Percentiles rank a stretch among this genome's conserved stretches.
Evolutionary conservation across 2,329 filamentous ascomycete genomes (phyloP).

Genomic region (Apiospora hydei): DNA sequence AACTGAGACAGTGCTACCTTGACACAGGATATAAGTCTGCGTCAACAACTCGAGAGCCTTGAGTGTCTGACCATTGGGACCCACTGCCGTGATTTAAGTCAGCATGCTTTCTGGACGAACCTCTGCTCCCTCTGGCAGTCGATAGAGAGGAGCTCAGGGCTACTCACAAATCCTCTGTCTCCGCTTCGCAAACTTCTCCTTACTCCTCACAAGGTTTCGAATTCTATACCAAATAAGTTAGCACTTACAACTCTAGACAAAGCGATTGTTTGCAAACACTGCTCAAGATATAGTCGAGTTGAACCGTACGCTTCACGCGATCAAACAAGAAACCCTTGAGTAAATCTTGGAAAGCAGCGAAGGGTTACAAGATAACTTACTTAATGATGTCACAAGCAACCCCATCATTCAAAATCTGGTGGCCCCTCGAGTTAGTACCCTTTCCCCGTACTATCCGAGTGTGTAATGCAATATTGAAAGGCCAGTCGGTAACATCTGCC

Average conservation of each 20-base stretch:
- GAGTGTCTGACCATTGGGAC: slow-evolving; percentile 88
- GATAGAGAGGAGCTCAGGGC: too few species aligned
- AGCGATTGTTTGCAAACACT: neutral
- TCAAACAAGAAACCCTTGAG: neutral
- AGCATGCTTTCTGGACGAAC: neutral
- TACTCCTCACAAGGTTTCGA: slow-evolving; percentile 86
- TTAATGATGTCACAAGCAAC: slow-evolving; percentile 93
- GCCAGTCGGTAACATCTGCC: neutral
- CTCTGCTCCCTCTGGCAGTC: neutral
- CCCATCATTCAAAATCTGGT: slow-evolving; percentile 82
- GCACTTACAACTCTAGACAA: neutral
- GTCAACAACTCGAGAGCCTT: slow-evolving; percentile 95
- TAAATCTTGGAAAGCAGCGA: neutral
- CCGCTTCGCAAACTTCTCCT: slow-evolving; percentile 94
- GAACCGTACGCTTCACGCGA: neutral
- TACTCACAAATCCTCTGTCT: slow-evolving; percentile 75
- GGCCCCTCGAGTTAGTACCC: neutral
- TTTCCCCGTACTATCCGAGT: neutral
- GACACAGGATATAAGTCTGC: slow-evolving; percentile 89
- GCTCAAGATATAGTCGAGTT: neutral
- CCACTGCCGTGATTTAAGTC: slow-evolving; percentile 53
- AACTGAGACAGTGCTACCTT: slow-evolving; percentile 70
- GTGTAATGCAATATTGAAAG: neutral
- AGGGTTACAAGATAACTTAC: slow-evolving; percentile 31
- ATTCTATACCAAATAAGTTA: slow-evolving; percentile 52